Evolutionary conservation across 2,329 filamentous ascomycete genomes (phyloP), one percentile per base, ranked within the genome.

Genomic region (Epichloe festucae): DNA sequence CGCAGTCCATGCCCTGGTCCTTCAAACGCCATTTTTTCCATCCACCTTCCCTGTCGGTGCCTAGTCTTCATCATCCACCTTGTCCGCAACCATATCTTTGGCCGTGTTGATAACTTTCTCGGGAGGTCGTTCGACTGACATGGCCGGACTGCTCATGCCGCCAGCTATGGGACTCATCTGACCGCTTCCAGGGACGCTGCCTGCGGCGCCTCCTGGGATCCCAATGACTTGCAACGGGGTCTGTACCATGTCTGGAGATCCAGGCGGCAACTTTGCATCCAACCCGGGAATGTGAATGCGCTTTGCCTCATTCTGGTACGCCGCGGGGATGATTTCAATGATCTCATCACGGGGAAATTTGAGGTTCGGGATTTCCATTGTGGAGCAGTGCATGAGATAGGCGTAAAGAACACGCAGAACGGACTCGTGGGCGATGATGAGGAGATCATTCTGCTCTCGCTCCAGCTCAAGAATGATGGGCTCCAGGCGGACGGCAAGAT

Each of bases 381-480:
- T 90, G 65, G 91, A 93, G 70, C 93, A 97, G 60, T 95, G 93
- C 93, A 98, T 98, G 40, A 98, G 76, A 68, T 98, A 98, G 23
- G 90, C 90, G 65, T 98, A 98, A 3, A 98, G 77, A 23, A 98
- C 93, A 43, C 93, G 87, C 46, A 98, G 77, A n/a, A 98, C 93
- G 49, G 89, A 95, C 67, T 98, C 93, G 67, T 98, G 93, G 0
- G 93, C 93, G 59, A 98, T 96, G 63, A 98, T 96, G 50, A 98
- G 78, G n/a, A 98, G 77, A 65, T 98, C 93, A 58, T 94, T 95
- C 61, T 96, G 88, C 70, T 98, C 93, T 43, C 93, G 84, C 72
- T 98, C 93, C 14, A 98, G 79, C 66, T 98, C 93, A 34, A 98
- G 79, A 63, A 98, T 98, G 62, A 98, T 95, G 41, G 93, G 94